phyloP scores from a whole-genome alignment of 495 filamentous ascomycete genomes.

The Penicillium lividum region DNA sequence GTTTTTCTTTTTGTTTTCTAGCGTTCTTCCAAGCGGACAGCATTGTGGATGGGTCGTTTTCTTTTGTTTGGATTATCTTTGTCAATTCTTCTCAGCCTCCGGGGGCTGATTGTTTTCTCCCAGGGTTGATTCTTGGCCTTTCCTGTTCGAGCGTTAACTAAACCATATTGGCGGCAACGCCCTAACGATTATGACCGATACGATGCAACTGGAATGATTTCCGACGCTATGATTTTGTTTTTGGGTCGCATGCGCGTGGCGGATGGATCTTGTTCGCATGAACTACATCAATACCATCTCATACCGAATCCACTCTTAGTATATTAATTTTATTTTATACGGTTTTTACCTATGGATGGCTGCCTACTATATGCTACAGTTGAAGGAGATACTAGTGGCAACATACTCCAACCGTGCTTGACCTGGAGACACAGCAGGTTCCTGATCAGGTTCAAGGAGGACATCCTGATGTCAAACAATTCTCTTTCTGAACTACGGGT shows the following conservation, averaged over 20 bases:
- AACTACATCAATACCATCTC: slow-evolving; percentile 3
- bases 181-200: slow-evolving; percentile 21
- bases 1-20: slow-evolving; percentile 2
- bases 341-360: too few species aligned
- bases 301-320: too few species aligned
- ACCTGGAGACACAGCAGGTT: too few species aligned
- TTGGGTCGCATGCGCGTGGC: not conserved
- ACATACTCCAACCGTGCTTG: too few species aligned
- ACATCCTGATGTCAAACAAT: too few species aligned
- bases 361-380: too few species aligned
- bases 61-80: slow-evolving; percentile 4
- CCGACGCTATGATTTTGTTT: slow-evolving; percentile 1
- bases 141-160: slow-evolving; percentile 14
- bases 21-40: not conserved
- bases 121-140: slow-evolving; percentile 5
- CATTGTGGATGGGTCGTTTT: slow-evolving; percentile 4
- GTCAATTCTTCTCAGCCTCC: slow-evolving; percentile 3
- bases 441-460: too few species aligned
- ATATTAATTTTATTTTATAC: too few species aligned
- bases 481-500: too few species aligned
- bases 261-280: not conserved
- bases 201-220: slow-evolving; percentile 16
- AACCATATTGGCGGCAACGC: slow-evolving; percentile 26
- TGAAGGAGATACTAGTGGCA: too few species aligned
- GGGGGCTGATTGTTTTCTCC: not conserved